Conservation (phyloP, 805 yeast species). For the Cyberlindnera veronae region DNA sequence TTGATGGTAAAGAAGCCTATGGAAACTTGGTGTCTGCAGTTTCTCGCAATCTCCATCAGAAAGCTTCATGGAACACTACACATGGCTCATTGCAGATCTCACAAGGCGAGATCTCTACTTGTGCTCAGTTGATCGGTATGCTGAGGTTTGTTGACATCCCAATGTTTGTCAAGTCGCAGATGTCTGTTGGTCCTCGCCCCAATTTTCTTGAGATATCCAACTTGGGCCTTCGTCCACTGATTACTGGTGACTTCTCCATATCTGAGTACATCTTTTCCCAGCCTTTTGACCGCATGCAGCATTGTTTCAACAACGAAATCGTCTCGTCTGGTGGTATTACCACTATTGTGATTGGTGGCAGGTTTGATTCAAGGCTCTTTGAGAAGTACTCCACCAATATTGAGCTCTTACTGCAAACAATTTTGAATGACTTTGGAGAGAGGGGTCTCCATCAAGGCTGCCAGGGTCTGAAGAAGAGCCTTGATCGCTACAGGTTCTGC, state of each 20-base stretch:
- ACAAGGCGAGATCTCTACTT: not conserved
- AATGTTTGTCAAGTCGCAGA: not conserved
- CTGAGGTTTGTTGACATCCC: conserved; percentile 4
- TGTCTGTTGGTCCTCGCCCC: not conserved
- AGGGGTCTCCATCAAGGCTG: too few species aligned
- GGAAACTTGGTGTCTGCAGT: conserved; percentile 8
- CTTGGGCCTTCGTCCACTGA: conserved; percentile 5
- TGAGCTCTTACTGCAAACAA: too few species aligned
- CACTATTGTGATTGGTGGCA: conserved; percentile 1
- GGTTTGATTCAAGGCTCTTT: conserved; percentile 1
- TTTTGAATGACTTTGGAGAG: too few species aligned
- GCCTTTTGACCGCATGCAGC: not conserved
- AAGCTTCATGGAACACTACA: conserved; percentile 1
- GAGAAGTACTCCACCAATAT: conserved; percentile 13
- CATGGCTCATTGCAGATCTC: not conserved
- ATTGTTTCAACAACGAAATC: not conserved
- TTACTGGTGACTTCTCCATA: not conserved
- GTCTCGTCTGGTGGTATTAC: not conserved
- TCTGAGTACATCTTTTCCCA: conserved; percentile 13
- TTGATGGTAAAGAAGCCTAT: conserved; percentile 6
- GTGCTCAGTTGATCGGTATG: conserved; percentile 8
- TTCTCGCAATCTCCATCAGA: not conserved
- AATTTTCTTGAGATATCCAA: conserved; percentile 12
- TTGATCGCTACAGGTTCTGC: too few species aligned
- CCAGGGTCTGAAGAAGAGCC: too few species aligned